Evolutionary conservation across 306 rosid genomes (phyloP).

Genomic region (Begonia loranthoides): DNA sequence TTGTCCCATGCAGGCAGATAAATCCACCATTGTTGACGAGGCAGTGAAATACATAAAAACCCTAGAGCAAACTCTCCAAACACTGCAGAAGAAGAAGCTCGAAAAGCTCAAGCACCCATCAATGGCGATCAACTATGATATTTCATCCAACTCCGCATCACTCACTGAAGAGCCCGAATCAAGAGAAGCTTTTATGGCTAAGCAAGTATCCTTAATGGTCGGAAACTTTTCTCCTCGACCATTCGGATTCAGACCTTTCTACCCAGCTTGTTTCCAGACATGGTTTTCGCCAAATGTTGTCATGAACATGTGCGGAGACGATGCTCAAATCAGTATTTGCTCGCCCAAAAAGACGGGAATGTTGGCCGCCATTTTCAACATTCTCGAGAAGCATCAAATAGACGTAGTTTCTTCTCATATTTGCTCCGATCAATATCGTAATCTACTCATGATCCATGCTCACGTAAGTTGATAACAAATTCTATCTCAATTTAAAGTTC

Average conservation of each 20-base stretch:
- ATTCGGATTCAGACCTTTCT: too few relatives aligned
- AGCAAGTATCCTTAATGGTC: slow-evolving; percentile 14
- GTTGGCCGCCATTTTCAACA: slow-evolving; percentile 29
- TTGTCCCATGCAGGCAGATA: slow-evolving; percentile 30
- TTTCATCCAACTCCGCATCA: too few relatives aligned
- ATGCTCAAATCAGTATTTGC: slow-evolving; percentile 56
- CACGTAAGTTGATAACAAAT: slow-evolving; percentile 30
- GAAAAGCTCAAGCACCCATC: slow-evolving; percentile 21
- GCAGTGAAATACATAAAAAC: slow-evolving; percentile 37
- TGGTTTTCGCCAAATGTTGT: slow-evolving; percentile 42
- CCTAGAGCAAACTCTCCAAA: slow-evolving; percentile 24
- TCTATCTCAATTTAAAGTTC: background rate
- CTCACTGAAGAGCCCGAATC: too few relatives aligned
- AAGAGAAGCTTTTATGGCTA: slow-evolving; percentile 21
- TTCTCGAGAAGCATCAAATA: slow-evolving; percentile 40
- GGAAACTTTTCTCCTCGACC: too few relatives aligned
- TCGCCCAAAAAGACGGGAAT: slow-evolving; percentile 27
- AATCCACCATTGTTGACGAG: slow-evolving; percentile 60
- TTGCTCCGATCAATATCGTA: slow-evolving; percentile 15
- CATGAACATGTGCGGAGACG: slow-evolving; percentile 31
- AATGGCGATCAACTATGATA: slow-evolving; percentile 1
- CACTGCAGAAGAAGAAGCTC: slow-evolving; percentile 33
- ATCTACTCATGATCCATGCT: slow-evolving; percentile 33
- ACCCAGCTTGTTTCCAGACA: slow-evolving; percentile 24
- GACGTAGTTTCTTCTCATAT: slow-evolving; percentile 35